phyloP scores from a whole-genome alignment of 495 filamentous ascomycete genomes.

The Recurvomyces mirabilis region DNA sequence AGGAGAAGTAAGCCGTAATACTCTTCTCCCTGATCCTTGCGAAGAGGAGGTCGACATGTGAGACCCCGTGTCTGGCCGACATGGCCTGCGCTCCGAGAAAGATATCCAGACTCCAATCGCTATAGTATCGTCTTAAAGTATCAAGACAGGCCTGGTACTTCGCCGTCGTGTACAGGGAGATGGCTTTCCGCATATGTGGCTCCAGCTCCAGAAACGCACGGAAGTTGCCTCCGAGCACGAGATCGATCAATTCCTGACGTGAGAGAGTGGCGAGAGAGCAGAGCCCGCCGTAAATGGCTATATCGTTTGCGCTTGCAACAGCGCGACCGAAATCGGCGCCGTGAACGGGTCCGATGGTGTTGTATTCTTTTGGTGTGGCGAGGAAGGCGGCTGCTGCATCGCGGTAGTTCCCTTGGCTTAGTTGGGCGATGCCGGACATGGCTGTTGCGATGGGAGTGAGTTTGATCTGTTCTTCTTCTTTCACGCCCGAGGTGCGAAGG shows the following conservation, averaged over 20 bases:
- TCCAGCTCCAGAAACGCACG: constrained; percentile 83
- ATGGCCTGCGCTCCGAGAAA: constrained; percentile 59
- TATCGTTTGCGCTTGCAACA: constrained; percentile 70
- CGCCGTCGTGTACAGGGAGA: constrained; percentile 74
- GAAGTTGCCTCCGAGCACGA: constrained; percentile 76
- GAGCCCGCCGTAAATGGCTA: constrained; percentile 84
- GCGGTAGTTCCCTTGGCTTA: constrained; percentile 52
- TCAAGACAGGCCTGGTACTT: constrained; percentile 75
- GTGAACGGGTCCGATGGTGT: constrained; percentile 22
- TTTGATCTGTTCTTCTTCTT: constrained; percentile 29
- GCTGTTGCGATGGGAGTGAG: constrained; percentile 40
- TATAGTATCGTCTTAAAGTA: constrained; percentile 66
- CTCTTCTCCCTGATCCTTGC: constrained; percentile 70
- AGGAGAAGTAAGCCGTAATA: constrained; percentile 71
- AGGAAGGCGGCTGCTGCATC: constrained; percentile 70
- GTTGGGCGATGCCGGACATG: constrained; percentile 56
- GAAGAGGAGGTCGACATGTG: constrained; percentile 59
- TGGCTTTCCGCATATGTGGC: constrained; percentile 84
- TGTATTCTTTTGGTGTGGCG: constrained; percentile 42
- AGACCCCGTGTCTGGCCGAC: constrained; percentile 37
- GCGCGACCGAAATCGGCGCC: constrained; percentile 37
- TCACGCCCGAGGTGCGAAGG: constrained; percentile 18
- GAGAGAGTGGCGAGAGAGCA: constrained; percentile 86
- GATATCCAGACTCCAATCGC: constrained; percentile 82
- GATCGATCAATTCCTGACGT: constrained; percentile 56